Evolutionary conservation across 495 filamentous ascomycete genomes (phyloP).

Genomic region (Venustampulla echinocandica): DNA sequence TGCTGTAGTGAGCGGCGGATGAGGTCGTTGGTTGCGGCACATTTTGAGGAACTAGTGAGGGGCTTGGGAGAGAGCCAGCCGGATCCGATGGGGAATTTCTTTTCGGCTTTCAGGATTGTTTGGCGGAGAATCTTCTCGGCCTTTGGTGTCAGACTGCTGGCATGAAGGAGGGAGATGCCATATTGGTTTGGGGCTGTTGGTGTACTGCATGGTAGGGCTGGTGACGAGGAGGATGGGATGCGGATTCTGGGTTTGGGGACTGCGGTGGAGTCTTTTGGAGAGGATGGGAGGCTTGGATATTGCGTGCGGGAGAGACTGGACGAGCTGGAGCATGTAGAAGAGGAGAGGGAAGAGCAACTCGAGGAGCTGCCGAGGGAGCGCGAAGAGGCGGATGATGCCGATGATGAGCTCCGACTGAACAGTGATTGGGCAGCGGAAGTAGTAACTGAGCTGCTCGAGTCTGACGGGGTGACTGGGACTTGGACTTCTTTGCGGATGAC

Average conservation of each 20-base stretch:
- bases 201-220: not conserved
- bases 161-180: conserved; percentile 16
- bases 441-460: not conserved
- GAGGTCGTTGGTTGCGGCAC: conserved; percentile 41
- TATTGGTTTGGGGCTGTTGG: conserved; percentile 10
- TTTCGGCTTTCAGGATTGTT: conserved; percentile 18
- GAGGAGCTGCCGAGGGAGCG: conserved; percentile 9
- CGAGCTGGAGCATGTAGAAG: not conserved
- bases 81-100: conserved; percentile 19
- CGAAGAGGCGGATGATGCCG: not conserved
- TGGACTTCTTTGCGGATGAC: conserved; percentile 42
- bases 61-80: conserved; percentile 31
- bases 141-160: conserved; percentile 9
- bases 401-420: not conserved
- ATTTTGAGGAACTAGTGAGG: conserved; percentile 26
- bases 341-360: conserved; percentile 5
- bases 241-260: not conserved
- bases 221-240: conserved; percentile 1
- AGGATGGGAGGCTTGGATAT: conserved; percentile 10
- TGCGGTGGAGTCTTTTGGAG: conserved; percentile 1
- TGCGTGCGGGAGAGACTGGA: conserved; percentile 6
- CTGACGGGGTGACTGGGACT: conserved; percentile 25
- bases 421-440: not conserved
- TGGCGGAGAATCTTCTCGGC: conserved; percentile 17
- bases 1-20: conserved; percentile 57